Conservation (phyloP, 768 basidiomycete species). For the Strobilomyces confusus region DNA sequence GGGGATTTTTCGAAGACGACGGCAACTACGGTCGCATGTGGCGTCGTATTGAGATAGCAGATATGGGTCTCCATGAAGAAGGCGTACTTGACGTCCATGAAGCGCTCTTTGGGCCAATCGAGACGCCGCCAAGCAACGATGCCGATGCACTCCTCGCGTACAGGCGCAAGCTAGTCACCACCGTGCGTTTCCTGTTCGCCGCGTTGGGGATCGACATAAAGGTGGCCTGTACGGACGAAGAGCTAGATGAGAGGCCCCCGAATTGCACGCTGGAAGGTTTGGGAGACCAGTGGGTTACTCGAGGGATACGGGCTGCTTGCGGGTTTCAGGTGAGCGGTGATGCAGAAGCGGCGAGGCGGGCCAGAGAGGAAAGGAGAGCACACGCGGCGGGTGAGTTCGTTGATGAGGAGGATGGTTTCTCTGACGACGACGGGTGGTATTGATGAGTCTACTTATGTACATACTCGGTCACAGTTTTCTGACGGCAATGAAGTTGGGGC, state of each 20-base stretch:
- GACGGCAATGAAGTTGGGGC: too few species aligned
- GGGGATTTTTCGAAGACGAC: constrained; percentile 12
- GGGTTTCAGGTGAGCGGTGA: constrained; percentile 9
- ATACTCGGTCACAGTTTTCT: too few species aligned
- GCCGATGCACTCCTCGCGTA: not conserved
- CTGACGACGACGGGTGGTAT: not conserved
- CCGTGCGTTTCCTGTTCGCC: constrained; percentile 10
- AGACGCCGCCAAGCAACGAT: not conserved
- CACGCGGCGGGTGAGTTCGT: not conserved
- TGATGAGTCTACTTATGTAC: not conserved
- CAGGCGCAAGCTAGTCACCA: constrained; percentile 2
- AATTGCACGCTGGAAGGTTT: constrained; percentile 9
- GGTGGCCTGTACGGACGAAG: constrained; percentile 12
- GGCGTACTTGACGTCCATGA: constrained; percentile 10
- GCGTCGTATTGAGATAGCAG: not conserved
- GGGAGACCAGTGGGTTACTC: constrained; percentile 9
- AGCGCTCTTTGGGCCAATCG: constrained; percentile 9
- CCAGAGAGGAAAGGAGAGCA: not conserved
- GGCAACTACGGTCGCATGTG: not conserved
- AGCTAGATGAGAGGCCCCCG: not conserved
- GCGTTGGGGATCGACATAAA: constrained; percentile 2
- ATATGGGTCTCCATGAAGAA: constrained; percentile 4
- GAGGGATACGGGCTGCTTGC: constrained; percentile 12
- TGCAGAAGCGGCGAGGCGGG: not conserved
- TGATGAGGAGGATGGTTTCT: not conserved